phyloP scores from a whole-genome alignment of 768 basidiomycete species.

The Agaricus blazei region DNA sequence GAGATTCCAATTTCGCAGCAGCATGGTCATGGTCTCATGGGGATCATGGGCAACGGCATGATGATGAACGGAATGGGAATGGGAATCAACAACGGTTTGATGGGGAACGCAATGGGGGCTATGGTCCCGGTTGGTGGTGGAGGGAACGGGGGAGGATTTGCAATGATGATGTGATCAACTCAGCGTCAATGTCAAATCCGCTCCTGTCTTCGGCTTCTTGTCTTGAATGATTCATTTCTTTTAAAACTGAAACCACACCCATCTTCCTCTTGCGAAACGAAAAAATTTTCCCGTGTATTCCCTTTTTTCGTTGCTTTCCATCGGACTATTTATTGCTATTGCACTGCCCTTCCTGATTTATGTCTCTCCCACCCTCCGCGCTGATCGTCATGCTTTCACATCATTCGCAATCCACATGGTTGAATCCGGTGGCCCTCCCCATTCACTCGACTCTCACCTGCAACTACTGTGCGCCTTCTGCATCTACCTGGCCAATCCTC shows the following conservation, averaged over 20 bases:
- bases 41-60: conserved; percentile 1
- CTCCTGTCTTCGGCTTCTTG: neutral
- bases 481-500: neutral
- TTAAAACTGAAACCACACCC: neutral
- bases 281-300: neutral
- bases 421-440: neutral
- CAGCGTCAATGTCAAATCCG: conserved; percentile 7
- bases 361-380: neutral
- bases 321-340: no score
- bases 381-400: neutral
- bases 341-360: neutral
- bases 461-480: neutral
- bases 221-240: neutral
- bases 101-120: conserved; percentile 10
- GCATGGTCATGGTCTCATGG: conserved; percentile 4
- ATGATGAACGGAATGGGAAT: conserved; percentile 6
- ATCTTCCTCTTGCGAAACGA: neutral
- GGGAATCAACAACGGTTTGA: conserved; percentile 2
- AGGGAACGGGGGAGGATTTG: conserved; percentile 16
- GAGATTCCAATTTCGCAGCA: neutral
- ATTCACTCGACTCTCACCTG: neutral
- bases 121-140: conserved; percentile 16
- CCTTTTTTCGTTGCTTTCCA: neutral
- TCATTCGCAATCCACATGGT: neutral
- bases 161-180: conserved; percentile 18